Conservation (phyloP, 106 monocot species). For the Phalaenopsis aphrodite region DNA sequence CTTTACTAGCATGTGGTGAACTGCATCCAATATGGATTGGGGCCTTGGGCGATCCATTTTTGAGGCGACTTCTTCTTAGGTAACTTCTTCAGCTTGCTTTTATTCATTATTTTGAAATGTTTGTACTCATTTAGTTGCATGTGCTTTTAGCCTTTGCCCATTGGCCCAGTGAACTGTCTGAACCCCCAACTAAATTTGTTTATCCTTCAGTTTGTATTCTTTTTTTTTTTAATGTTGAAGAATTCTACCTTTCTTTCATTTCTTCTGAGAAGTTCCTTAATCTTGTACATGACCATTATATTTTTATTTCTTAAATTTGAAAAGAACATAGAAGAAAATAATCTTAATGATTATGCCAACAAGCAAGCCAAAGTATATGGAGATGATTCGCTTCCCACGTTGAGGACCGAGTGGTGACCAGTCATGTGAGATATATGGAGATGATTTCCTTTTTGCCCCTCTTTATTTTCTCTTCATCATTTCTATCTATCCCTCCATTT, state of each 20-base stretch:
- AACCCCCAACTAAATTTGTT: background rate
- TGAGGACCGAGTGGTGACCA: too few relatives aligned
- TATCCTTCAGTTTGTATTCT: background rate
- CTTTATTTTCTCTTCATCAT: too few relatives aligned
- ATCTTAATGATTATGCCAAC: too few relatives aligned
- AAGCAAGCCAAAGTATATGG: too few relatives aligned
- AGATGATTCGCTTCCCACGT: too few relatives aligned
- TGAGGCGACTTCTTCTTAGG: slow-evolving; percentile 88
- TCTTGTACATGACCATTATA: background rate
- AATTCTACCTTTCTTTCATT: background rate
- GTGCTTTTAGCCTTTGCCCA: background rate
- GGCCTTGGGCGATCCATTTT: slow-evolving; percentile 75
- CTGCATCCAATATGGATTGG: slow-evolving; percentile 76
- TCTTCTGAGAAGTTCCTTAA: background rate
- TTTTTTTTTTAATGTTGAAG: background rate
- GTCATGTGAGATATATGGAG: too few relatives aligned
- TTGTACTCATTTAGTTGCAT: background rate
- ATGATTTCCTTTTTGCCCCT: too few relatives aligned
- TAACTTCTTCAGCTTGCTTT: slow-evolving; percentile 11
- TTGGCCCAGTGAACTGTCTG: background rate
- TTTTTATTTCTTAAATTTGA: background rate
- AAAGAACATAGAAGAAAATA: too few relatives aligned
- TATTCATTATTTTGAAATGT: background rate
- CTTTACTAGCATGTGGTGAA: slow-evolving; percentile 34
- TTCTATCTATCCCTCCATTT: too few relatives aligned